Conservation (phyloP, 768 basidiomycete species). For the Tulasnella sp. region DNA sequence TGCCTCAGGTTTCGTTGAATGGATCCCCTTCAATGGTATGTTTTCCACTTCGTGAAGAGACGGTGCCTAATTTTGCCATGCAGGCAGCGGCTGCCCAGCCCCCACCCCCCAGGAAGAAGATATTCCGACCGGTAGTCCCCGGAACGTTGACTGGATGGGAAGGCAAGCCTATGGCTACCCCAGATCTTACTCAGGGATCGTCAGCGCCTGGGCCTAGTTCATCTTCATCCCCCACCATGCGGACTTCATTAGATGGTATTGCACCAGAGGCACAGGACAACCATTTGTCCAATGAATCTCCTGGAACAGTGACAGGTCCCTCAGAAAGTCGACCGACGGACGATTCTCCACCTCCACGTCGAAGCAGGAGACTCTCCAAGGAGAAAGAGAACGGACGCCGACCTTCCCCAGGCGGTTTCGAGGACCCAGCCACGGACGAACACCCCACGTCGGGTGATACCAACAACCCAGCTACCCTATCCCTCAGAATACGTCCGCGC, state of each 20-base stretch:
- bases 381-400: slow-evolving; percentile 15
- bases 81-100: not conserved
- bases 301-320: not conserved
- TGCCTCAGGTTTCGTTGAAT: not conserved
- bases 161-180: not conserved
- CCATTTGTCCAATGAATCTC: not conserved
- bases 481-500: not conserved
- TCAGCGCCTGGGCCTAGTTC: not conserved
- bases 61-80: not conserved
- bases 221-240: not conserved
- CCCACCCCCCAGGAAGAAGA: not conserved
- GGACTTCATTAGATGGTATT: not conserved
- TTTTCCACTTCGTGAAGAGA: not conserved
- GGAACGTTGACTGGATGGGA: slow-evolving; percentile 12
- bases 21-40: slow-evolving; percentile 1
- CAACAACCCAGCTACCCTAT: not conserved
- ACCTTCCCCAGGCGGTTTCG: no score
- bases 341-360: slow-evolving; percentile 1
- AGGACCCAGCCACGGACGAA: not conserved
- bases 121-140: slow-evolving; percentile 6
- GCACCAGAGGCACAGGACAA: not conserved
- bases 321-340: not conserved
- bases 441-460: not conserved
- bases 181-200: not conserved
- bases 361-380: slow-evolving; percentile 13